Evolutionary conservation across 768 basidiomycete species (phyloP).

Genomic region (Psilocybe azurescens): DNA sequence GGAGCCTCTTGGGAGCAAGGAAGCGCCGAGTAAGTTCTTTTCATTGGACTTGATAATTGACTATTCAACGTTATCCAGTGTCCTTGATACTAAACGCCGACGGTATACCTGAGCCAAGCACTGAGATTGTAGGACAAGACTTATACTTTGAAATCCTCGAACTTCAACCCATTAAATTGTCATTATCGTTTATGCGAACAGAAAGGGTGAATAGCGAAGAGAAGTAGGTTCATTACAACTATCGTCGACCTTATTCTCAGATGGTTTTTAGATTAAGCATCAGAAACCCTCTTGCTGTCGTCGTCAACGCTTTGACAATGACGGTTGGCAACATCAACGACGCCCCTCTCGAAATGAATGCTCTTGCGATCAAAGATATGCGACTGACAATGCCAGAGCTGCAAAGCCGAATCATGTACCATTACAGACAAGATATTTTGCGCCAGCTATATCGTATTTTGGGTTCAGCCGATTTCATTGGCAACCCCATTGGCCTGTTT

Average conservation of each 20-base stretch:
- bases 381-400: conserved; percentile 86
- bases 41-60: neutral
- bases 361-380: conserved; percentile 93
- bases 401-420: conserved; percentile 82
- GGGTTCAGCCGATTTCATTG: conserved; percentile 97
- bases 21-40: conserved; percentile 66
- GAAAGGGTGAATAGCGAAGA: conserved; percentile 93
- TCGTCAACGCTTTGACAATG: conserved; percentile 96
- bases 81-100: conserved; percentile 79
- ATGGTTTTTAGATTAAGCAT: conserved; percentile 59
- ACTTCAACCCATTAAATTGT: conserved; percentile 90
- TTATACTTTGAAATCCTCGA: conserved; percentile 96
- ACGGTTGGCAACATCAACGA: conserved; percentile 96
- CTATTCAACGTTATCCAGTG: conserved; percentile 33
- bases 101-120: conserved; percentile 72
- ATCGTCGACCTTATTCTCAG: conserved; percentile 15
- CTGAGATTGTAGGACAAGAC: conserved; percentile 71
- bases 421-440: conserved; percentile 92
- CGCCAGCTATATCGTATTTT: conserved; percentile 95
- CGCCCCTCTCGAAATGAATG: conserved; percentile 93
- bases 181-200: conserved; percentile 96
- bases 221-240: conserved; percentile 60
- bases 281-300: conserved; percentile 90
- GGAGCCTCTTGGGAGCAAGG: conserved; percentile 90
- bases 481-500: conserved; percentile 96